These are phyloP conservation scores for Camellia oleifera DNA, from an alignment of 179 eudicot species.

Conservation along the genomic window DNA sequence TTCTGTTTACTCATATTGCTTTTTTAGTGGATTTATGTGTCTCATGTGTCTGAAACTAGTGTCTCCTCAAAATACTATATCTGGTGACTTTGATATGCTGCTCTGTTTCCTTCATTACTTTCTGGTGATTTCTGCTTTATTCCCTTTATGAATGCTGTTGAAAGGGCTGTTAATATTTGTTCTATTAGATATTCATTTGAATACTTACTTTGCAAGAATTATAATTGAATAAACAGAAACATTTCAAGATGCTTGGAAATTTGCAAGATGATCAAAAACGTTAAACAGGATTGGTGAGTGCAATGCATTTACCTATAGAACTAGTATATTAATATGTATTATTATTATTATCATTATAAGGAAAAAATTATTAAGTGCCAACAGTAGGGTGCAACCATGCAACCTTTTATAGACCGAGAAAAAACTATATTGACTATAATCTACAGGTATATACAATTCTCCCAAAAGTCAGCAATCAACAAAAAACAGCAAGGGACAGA, in stretches of 20 bases:
- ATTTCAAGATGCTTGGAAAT: no score
- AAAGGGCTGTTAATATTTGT: no score
- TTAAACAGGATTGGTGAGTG: no score
- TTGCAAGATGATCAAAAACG: no score
- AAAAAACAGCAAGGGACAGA: background rate
- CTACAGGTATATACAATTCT: no score
- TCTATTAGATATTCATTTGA: no score
- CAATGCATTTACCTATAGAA: no score
- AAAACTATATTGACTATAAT: background rate
- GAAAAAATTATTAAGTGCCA: background rate
- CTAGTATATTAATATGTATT: no score
- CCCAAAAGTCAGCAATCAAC: background rate
- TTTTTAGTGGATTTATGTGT: background rate
- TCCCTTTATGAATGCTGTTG: slow-evolving; percentile 2
- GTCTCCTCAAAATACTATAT: slow-evolving; percentile 2
- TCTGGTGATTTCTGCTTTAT: background rate
- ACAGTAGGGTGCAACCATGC: background rate
- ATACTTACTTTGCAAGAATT: no score
- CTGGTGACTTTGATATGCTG: background rate
- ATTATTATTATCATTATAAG: no score
- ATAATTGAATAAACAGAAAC: no score
- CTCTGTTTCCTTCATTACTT: background rate
- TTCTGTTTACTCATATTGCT: slow-evolving; percentile 10
- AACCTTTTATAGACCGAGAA: background rate
- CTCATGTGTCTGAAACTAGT: slow-evolving; percentile 7